Percentiles rank a stretch among this genome's conserved stretches.
phyloP scores from a whole-genome alignment of 306 rosid genomes.

The Castanopsis chinensis region DNA sequence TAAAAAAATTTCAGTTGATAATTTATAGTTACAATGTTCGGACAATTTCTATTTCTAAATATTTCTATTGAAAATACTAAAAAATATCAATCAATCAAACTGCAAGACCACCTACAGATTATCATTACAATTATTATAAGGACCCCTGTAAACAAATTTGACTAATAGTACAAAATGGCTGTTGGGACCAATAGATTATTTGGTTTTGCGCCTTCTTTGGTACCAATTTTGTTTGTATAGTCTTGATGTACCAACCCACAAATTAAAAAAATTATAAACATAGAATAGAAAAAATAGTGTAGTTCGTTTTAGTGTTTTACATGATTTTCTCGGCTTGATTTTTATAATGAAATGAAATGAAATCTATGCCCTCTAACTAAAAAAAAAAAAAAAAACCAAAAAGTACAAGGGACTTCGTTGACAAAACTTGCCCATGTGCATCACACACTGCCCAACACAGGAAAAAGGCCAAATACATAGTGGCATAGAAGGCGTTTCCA shows the following conservation, averaged over 20 bases:
- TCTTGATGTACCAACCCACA: not conserved
- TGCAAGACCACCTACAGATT: too few species aligned
- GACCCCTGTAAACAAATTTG: not conserved
- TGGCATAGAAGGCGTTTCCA: not conserved
- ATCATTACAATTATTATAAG: too few species aligned
- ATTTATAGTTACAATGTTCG: too few species aligned
- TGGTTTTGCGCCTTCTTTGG: not conserved
- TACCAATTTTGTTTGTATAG: not conserved
- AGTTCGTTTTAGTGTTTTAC: not conserved
- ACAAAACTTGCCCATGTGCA: not conserved
- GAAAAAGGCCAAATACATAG: not conserved
- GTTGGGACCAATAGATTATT: not conserved
- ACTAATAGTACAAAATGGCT: not conserved
- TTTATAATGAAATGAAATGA: not conserved
- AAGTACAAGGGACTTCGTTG: not conserved
- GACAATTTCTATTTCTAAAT: rapidly evolving
- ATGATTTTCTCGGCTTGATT: not conserved
- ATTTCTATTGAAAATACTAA: too few species aligned
- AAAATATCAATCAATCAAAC: too few species aligned
- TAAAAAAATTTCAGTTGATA: too few species aligned
- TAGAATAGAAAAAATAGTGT: not conserved
- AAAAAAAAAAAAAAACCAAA: not conserved
- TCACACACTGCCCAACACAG: not conserved
- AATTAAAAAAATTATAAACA: not conserved
- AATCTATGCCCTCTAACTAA: not conserved